phyloP scores from a whole-genome alignment of 352 stramenopile species.

The Elongisporangium anandrum region DNA sequence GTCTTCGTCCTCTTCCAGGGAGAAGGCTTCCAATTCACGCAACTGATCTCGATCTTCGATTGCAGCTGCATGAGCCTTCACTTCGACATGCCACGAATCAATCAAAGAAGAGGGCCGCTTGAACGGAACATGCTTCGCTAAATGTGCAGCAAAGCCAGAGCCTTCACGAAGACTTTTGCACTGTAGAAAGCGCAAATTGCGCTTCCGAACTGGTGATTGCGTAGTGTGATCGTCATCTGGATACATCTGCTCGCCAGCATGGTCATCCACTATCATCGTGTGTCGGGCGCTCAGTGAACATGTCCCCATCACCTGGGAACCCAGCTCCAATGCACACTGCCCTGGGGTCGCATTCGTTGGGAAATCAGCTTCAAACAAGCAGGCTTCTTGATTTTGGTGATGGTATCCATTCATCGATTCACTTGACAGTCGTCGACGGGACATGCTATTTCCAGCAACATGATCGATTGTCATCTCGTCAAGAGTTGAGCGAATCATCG shows the following conservation, averaged over 20 bases:
- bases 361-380: conserved; percentile 61
- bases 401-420: neutral
- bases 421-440: neutral
- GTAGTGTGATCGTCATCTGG: conserved; percentile 11
- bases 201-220: conserved; percentile 15
- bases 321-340: conserved; percentile 62
- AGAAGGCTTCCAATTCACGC: conserved; percentile 51
- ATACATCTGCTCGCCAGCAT: conserved; percentile 8
- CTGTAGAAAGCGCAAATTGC: conserved; percentile 42
- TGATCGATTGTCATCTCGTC: conserved; percentile 37
- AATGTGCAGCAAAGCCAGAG: conserved; percentile 61
- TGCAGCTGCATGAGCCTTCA: conserved; percentile 46
- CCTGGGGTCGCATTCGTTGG: conserved; percentile 62
- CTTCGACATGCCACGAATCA: conserved; percentile 72
- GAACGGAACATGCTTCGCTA: conserved; percentile 62
- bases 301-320: conserved; percentile 60
- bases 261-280: conserved; percentile 11
- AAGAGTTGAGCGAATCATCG: conserved; percentile 57
- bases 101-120: conserved; percentile 55
- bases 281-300: conserved; percentile 46
- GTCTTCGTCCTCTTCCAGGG: conserved; percentile 17
- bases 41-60: conserved; percentile 28
- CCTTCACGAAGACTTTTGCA: conserved; percentile 61
- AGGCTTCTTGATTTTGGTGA: conserved; percentile 21
- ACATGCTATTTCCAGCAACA: neutral